Conservation (phyloP, 305 asterid genomes). For the Fraxinus nigra region DNA sequence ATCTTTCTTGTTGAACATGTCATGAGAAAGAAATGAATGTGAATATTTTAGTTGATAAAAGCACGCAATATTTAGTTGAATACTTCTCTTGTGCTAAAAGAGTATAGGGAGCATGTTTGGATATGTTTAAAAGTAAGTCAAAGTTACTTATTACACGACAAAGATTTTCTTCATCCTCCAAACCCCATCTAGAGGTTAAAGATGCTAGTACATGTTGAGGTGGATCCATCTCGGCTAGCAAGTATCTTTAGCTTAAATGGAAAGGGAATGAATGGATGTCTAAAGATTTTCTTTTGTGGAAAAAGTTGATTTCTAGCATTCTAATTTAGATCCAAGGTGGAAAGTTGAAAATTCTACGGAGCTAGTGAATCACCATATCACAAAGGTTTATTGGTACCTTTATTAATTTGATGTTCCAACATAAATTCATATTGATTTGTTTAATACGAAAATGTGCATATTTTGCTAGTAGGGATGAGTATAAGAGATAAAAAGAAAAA, state of each 20-base stretch:
- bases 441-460: neutral
- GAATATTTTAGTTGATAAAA: neutral
- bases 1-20: neutral
- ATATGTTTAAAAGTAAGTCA: neutral
- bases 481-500: neutral
- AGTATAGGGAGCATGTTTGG: neutral
- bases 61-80: neutral
- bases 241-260: neutral
- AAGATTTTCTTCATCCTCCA: neutral
- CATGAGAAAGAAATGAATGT: neutral
- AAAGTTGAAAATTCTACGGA: neutral
- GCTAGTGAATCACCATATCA: neutral
- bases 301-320: neutral
- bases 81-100: neutral
- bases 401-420: neutral
- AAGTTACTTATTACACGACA: neutral
- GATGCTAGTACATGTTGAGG: constrained; percentile 7
- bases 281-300: neutral
- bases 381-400: neutral
- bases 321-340: neutral
- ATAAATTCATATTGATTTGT: neutral
- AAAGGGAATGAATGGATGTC: neutral
- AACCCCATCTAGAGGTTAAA: neutral
- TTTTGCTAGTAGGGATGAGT: neutral
- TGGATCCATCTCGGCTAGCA: constrained; percentile 13